Evolutionary conservation across 1,284 basidiomycete species (phyloP).

Genomic region (Lentinula novae-zelandiae): DNA sequence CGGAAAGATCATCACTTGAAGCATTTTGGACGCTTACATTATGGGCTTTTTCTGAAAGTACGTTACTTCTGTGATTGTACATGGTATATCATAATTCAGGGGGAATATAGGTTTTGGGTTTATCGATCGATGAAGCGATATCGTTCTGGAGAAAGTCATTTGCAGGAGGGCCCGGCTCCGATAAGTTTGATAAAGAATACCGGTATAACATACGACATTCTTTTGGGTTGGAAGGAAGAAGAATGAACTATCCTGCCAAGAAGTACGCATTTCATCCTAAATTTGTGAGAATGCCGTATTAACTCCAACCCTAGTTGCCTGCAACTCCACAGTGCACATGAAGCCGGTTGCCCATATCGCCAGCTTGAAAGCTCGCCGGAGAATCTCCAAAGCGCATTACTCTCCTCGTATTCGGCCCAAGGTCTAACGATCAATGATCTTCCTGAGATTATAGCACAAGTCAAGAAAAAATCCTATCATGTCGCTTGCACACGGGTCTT

Average conservation of each 20-base stretch:
- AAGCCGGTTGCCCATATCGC: slow-evolving; percentile 82
- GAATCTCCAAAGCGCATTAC: slow-evolving; percentile 79
- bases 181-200: slow-evolving; percentile 98
- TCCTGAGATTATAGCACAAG: slow-evolving; percentile 82
- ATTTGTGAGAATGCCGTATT: slow-evolving; percentile 3
- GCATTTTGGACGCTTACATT: slow-evolving; percentile 90
- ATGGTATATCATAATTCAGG: background rate
- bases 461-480: slow-evolving; percentile 87
- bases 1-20: slow-evolving; percentile 84
- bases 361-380: slow-evolving; percentile 72
- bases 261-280: slow-evolving; percentile 46
- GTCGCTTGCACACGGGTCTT: slow-evolving; percentile 97
- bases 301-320: slow-evolving; percentile 65
- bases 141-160: slow-evolving; percentile 94
- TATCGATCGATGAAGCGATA: slow-evolving; percentile 94
- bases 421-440: slow-evolving; percentile 66
- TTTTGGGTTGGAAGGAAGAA: slow-evolving; percentile 92
- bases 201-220: slow-evolving; percentile 97
- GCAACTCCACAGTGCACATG: slow-evolving; percentile 85
- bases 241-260: slow-evolving; percentile 93
- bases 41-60: slow-evolving; percentile 95
- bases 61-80: slow-evolving; percentile 14
- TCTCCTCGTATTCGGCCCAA: slow-evolving; percentile 69
- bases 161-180: slow-evolving; percentile 65
- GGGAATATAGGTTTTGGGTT: slow-evolving; percentile 72